These are phyloP conservation scores for Colletotrichum lupini DNA, from an alignment of 2,329 filamentous ascomycete genomes.

Conservation along the genomic window DNA sequence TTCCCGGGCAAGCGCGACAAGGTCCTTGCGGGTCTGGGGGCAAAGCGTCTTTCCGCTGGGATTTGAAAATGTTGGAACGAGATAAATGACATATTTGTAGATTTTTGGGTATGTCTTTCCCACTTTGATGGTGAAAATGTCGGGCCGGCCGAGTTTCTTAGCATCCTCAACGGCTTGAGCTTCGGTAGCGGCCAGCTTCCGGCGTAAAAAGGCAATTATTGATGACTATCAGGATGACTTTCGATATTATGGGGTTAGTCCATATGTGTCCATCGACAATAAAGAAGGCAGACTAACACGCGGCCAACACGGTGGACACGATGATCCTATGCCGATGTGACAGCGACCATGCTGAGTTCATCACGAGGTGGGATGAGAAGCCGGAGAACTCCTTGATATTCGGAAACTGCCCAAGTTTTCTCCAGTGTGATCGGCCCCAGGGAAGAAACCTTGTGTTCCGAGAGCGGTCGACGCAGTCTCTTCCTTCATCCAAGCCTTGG, in stretches of 20 bases:
- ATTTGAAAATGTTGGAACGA: constrained; percentile 89
- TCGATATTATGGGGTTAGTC: background rate
- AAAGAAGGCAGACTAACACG: background rate
- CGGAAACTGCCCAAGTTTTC: background rate
- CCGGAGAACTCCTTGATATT: background rate
- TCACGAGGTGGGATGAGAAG: background rate
- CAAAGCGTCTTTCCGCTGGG: constrained; percentile 87
- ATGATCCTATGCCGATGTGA: background rate
- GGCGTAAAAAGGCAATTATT: constrained; percentile 63
- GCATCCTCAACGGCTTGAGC: background rate
- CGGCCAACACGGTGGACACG: background rate
- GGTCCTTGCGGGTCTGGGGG: constrained; percentile 70
- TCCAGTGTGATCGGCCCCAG: background rate
- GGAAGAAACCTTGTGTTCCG: background rate
- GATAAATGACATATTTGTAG: constrained; percentile 89
- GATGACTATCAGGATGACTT: background rate
- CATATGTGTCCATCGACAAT: background rate
- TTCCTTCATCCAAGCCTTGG: background rate
- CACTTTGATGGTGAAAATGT: background rate
- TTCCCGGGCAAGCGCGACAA: constrained; percentile 80
- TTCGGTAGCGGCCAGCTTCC: constrained; percentile 27
- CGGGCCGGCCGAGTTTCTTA: fast-evolving
- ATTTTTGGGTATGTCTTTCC: constrained; percentile 65
- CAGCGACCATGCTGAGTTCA: background rate
- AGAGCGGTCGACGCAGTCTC: background rate